These are phyloP conservation scores for Blastocystis sp. DNA, from an alignment of 352 stramenopile species.

Conservation along the genomic window DNA sequence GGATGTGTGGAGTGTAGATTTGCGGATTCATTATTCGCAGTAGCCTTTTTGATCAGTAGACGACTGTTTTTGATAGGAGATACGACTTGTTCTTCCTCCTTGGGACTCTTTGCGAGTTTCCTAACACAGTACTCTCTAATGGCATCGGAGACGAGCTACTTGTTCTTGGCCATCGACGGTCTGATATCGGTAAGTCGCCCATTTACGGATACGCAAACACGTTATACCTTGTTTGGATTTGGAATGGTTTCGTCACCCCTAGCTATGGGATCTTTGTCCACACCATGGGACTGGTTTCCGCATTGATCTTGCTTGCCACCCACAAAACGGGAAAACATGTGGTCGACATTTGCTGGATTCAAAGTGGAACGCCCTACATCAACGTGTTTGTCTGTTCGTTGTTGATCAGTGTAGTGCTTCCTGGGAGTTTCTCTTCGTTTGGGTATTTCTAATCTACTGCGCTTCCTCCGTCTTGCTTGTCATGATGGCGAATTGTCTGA, in stretches of 20 bases:
- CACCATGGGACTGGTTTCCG: background rate
- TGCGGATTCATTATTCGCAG: background rate
- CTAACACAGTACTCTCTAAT: constrained; percentile 45
- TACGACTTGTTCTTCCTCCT: background rate
- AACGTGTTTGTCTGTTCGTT: background rate
- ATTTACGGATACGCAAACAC: constrained; percentile 35
- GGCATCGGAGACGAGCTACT: constrained; percentile 26
- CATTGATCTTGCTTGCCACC: background rate
- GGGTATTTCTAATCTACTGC: constrained; percentile 27
- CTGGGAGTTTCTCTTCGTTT: constrained; percentile 42
- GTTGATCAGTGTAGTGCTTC: background rate
- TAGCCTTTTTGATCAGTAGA: constrained; percentile 13
- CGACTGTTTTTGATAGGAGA: background rate
- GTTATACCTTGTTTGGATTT: constrained; percentile 15
- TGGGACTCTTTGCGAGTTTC: background rate
- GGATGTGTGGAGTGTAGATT: background rate
- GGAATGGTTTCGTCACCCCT: background rate
- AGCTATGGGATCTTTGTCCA: constrained; percentile 11
- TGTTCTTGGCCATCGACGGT: constrained; percentile 16
- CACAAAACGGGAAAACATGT: background rate
- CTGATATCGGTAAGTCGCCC: constrained; percentile 39
- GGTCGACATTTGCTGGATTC: constrained; percentile 40
- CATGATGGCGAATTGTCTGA: constrained; percentile 18
- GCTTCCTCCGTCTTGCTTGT: background rate
- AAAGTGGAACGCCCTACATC: background rate